Percentiles rank a stretch among this genome's conserved stretches.
phyloP scores from a whole-genome alignment of 805 yeast species.

The Candida railenensis region DNA sequence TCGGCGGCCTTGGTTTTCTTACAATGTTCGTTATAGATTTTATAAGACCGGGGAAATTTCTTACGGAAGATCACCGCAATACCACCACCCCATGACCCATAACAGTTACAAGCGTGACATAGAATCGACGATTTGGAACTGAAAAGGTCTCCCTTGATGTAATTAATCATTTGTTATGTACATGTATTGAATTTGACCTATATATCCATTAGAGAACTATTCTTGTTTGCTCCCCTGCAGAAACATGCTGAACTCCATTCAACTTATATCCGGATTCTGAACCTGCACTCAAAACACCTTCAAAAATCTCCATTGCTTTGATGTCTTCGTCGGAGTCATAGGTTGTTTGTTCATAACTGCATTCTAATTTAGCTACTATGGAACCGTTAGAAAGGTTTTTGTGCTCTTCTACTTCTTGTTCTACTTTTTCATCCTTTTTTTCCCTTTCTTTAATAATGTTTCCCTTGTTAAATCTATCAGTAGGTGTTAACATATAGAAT shows the following conservation, averaged over 20 bases:
- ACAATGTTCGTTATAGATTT: constrained; percentile 47
- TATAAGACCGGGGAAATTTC: constrained; percentile 58
- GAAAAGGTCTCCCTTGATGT: constrained; percentile 61
- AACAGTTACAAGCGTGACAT: constrained; percentile 79
- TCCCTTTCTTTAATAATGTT: background rate
- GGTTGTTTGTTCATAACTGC: constrained; percentile 28
- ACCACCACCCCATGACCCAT: constrained; percentile 86
- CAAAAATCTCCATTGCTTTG: constrained; percentile 6
- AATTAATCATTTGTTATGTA: constrained; percentile 31
- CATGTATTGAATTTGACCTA: background rate
- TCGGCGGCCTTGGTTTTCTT: constrained; percentile 14
- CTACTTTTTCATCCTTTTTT: constrained; percentile 10
- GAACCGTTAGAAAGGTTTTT: background rate
- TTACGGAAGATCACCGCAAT: constrained; percentile 59
- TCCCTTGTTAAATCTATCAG: constrained; percentile 18
- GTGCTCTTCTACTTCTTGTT: constrained; percentile 3
- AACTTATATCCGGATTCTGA: constrained; percentile 28
- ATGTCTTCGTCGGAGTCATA: constrained; percentile 11
- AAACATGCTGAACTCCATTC: constrained; percentile 24
- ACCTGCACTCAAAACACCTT: constrained; percentile 30
- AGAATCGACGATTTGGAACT: constrained; percentile 40
- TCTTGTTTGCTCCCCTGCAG: constrained; percentile 26
- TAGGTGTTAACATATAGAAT: constrained; percentile 46
- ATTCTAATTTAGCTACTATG: constrained; percentile 22
- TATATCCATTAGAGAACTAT: background rate